Evolutionary conservation across 257 asterid species (phyloP), one percentile per base, ranked within the genome.

Genomic region (Solanum microdontum): DNA sequence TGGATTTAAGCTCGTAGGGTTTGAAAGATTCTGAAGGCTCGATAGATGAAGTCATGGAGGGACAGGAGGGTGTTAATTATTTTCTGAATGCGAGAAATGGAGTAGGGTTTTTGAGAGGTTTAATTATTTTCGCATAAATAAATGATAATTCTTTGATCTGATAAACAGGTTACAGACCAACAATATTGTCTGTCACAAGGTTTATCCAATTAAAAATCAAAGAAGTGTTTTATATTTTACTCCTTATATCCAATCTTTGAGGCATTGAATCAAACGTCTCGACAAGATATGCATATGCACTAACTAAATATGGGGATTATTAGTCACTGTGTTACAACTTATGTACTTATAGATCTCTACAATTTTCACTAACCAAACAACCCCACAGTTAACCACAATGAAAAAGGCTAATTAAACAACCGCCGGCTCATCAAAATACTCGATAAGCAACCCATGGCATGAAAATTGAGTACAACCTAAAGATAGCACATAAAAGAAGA

Each of bases 1-100:
- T 95, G 87, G 92, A 92, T 86, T 89, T 91, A 15, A 95, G 98
- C 34, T 86, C 79, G 90, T 96, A 97, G 91, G 99, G 98, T 85
- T 93, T 93, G 93, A 87, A 93, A 85, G 94, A 70, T 11, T 91
- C 93, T 3, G 92, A 39, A 1, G 93, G 89, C 62, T 94, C 96
- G 8, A 91, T 33, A 28, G 91, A 87, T 3, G 95, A 90, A 62
- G 96, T 90, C 95, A 92, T 91, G 33, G 43, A 77, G 60, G 60
- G 60, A 51, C 60, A 51, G 60, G 60, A 51, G 45, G 32, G 43
- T 43, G 72, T 14, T 1, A 72, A 32, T 8, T 15, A 32, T 17
- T 24, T 30, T 33, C 7, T 15, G 26, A 17, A 15, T 33, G 45
- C 3, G 21, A 24, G 37, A 23, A 86, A 40, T 11, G 74, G 91